phyloP scores from a whole-genome alignment of 2,329 filamentous ascomycete genomes.

The Xylariaceae sp. region DNA sequence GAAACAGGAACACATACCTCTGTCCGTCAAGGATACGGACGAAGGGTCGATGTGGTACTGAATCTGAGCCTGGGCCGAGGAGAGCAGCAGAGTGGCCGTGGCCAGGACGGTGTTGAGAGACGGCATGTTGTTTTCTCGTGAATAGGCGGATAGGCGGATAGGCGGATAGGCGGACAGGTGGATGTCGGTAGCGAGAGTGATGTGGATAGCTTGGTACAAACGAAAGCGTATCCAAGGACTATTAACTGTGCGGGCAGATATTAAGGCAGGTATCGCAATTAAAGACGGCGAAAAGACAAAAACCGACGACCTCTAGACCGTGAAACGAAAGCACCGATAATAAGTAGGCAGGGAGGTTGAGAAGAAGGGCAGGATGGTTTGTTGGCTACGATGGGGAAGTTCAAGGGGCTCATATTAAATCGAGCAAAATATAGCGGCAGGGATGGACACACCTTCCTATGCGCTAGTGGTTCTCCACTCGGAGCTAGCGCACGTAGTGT shows the following conservation, averaged over 20 bases:
- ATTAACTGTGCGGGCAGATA: slow-evolving; percentile 2
- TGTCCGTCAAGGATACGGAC: slow-evolving; percentile 47
- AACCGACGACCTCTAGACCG: slow-evolving; percentile 5
- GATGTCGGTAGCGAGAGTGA: not conserved
- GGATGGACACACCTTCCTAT: too few relatives aligned
- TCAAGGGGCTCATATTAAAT: slow-evolving; percentile 7
- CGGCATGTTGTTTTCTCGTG: slow-evolving; percentile 39
- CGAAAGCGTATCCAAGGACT: slow-evolving; percentile 1
- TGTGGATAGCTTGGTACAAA: slow-evolving; percentile 2
- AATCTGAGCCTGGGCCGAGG: slow-evolving; percentile 42
- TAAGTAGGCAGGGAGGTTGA: not conserved
- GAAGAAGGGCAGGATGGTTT: slow-evolving; percentile 10
- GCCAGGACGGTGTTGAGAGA: slow-evolving; percentile 51
- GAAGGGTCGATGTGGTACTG: slow-evolving; percentile 58
- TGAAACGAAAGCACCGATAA: slow-evolving; percentile 11
- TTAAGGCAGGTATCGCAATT: slow-evolving; percentile 11
- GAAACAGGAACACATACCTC: slow-evolving; percentile 41
- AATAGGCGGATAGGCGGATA: not conserved
- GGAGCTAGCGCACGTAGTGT: too few relatives aligned
- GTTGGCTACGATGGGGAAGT: slow-evolving; percentile 1
- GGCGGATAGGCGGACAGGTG: too few relatives aligned
- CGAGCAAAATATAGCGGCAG: too few relatives aligned
- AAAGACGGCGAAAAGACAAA: slow-evolving; percentile 4
- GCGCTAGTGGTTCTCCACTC: too few relatives aligned
- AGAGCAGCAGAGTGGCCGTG: slow-evolving; percentile 47